phyloP scores from a whole-genome alignment of 805 yeast genomes.

The Metschnikowia baotianmanensis region DNA sequence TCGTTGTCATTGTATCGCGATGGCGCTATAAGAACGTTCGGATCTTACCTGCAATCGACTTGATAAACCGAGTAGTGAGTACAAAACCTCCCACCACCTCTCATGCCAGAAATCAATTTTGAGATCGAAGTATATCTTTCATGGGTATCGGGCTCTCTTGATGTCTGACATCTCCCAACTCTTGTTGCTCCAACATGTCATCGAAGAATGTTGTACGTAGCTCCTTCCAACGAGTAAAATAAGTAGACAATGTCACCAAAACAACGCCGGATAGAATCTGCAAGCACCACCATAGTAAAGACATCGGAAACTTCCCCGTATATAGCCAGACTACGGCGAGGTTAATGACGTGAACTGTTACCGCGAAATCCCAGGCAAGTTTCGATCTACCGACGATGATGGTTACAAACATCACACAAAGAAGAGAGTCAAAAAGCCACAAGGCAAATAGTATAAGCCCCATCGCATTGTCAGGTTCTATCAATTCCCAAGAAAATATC shows the following conservation, averaged over 20 bases:
- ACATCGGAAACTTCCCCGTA: constrained; percentile 65
- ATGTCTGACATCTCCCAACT: constrained; percentile 5
- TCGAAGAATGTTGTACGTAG: constrained; percentile 87
- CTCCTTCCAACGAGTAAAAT: constrained; percentile 90
- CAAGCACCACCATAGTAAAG: constrained; percentile 79
- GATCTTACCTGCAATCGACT: too few species aligned
- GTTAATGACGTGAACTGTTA: constrained; percentile 86
- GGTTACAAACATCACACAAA: constrained; percentile 82
- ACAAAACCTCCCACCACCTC: not conserved
- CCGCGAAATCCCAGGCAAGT: constrained; percentile 93
- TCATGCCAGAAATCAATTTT: not conserved
- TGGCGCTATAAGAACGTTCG: too few species aligned
- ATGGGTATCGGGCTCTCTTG: constrained; percentile 1
- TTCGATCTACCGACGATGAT: constrained; percentile 89
- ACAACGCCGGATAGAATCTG: constrained; percentile 67
- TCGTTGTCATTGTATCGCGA: too few species aligned
- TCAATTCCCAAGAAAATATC: constrained; percentile 78
- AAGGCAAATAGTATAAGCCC: constrained; percentile 72
- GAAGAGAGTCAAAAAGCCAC: constrained; percentile 81
- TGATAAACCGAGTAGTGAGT: not conserved
- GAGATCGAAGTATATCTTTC: constrained; percentile 1
- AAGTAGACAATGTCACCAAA: constrained; percentile 79
- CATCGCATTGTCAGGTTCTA: constrained; percentile 71
- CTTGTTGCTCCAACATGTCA: constrained; percentile 56
- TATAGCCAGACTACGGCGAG: constrained; percentile 65